Evolutionary conservation across 1,284 basidiomycete species (phyloP).

Genomic region (Fereydounia khargensis): DNA sequence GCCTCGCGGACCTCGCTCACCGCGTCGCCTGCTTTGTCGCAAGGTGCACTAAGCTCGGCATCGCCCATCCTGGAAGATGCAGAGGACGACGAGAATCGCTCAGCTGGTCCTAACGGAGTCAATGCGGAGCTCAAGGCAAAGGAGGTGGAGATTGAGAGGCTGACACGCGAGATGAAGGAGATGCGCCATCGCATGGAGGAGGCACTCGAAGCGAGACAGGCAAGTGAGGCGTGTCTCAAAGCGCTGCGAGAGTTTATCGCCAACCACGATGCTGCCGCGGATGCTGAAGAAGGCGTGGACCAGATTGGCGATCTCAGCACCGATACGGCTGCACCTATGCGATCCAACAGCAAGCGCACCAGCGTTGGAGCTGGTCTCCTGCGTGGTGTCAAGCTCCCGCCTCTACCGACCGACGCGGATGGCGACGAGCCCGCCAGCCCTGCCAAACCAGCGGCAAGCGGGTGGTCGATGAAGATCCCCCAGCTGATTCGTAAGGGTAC

Average conservation of each 20-base stretch:
- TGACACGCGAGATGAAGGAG: slow-evolving; percentile 32
- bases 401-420: slow-evolving; percentile 42
- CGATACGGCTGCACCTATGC: slow-evolving; percentile 21
- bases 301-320: slow-evolving; percentile 10
- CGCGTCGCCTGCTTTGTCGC: slow-evolving; percentile 24
- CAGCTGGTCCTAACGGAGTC: background rate
- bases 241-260: slow-evolving; percentile 45
- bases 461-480: slow-evolving; percentile 33
- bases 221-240: slow-evolving; percentile 44
- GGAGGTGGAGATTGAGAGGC: slow-evolving; percentile 39
- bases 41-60: slow-evolving; percentile 23
- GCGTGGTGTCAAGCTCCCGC: slow-evolving; percentile 44
- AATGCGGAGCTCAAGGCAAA: slow-evolving; percentile 26
- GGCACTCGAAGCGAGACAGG: slow-evolving; percentile 48
- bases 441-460: slow-evolving; percentile 3
- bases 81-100: slow-evolving; percentile 15
- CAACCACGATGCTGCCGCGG: slow-evolving; percentile 22
- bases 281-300: slow-evolving; percentile 3
- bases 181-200: slow-evolving; percentile 40
- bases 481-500: slow-evolving; percentile 33
- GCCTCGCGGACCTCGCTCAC: slow-evolving; percentile 6
- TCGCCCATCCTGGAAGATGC: slow-evolving; percentile 36
- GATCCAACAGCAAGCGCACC: too few species aligned
- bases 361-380: slow-evolving; percentile 31
- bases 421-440: slow-evolving; percentile 33